Conservation (phyloP, 345 rosid species). For the Citrus sp. region DNA sequence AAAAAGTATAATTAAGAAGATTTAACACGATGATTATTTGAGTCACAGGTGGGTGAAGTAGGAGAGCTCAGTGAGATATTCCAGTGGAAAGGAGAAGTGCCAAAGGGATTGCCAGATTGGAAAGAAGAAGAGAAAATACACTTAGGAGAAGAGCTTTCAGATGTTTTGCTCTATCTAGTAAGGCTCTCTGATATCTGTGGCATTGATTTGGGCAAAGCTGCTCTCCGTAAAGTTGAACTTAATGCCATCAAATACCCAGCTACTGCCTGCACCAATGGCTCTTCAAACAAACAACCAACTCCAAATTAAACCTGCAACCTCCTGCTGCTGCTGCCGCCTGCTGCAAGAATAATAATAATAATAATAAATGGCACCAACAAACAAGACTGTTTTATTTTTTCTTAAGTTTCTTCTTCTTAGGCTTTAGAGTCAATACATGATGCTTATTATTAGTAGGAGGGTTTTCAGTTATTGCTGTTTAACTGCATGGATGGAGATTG, state of each 20-base stretch:
- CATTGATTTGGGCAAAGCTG: slow-evolving; percentile 78
- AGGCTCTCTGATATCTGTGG: slow-evolving; percentile 87
- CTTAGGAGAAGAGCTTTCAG: slow-evolving; percentile 87
- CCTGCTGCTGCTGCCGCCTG: too few relatives aligned
- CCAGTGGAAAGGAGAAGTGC: slow-evolving; percentile 96
- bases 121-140: slow-evolving; percentile 83
- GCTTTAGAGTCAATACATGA: not conserved
- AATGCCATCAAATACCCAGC: slow-evolving; percentile 87
- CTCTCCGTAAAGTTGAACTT: slow-evolving; percentile 64
- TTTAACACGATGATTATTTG: not conserved
- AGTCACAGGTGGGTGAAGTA: slow-evolving; percentile 81
- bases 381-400: not conserved
- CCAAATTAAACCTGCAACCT: too few relatives aligned
- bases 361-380: too few relatives aligned
- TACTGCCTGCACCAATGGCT: slow-evolving; percentile 12
- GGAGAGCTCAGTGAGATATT: slow-evolving; percentile 94
- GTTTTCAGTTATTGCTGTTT: not conserved
- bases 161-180: slow-evolving; percentile 83
- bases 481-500: not conserved
- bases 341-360: too few relatives aligned
- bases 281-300: not conserved
- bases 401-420: not conserved
- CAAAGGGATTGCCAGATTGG: slow-evolving; percentile 80
- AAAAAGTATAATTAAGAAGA: not conserved
- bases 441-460: too few relatives aligned